Evolutionary conservation across 2,329 filamentous ascomycete genomes (phyloP), one percentile per base, ranked within the genome.

Genomic region (Cercospora zeae-maydis): DNA sequence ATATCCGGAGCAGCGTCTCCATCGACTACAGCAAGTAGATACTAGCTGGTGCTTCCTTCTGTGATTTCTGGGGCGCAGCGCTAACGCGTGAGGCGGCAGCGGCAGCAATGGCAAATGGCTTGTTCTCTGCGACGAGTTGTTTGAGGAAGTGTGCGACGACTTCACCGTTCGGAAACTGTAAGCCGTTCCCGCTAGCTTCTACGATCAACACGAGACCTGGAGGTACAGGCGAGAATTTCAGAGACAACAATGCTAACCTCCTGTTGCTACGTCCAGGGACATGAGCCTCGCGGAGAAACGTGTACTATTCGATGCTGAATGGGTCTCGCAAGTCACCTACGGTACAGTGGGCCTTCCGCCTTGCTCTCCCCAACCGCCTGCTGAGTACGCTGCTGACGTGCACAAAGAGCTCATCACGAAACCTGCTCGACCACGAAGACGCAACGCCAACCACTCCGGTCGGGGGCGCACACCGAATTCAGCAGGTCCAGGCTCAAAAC

Each of bases 31-130:
- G 57, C 57, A 51, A 51, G 57, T 59, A 34, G 16, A 19, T 31
- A 1, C 24, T n/a, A 11, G 16, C 21, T 31, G 24, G n/a, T 4
- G 19, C 19, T 14, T 21, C 30, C 42, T 58, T n/a, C 10, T 7
- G 47, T 14, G 6, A 9, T n/a, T 21, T 21, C 30, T 52, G n/a
- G 5, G 7, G 47, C 21, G 14, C 31, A 21, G 2, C 10, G 27
- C 42, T 59, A 36, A 52, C 31, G 11, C 16, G 13, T 13, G 13
- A 39, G 47, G 39, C 24, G 24, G 34, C 33, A 59, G 57, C 31
- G 63, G 63, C 14, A 59, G 54, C n/a, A 63, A 63, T 36, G 63
- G 58, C 13, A 65, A 63, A 55, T 65, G 63, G 63, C 63, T 65
- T 13, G 63, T 65, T 11, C 60, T 65, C 2, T 56, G 47, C 39